These are phyloP conservation scores for Populus nigra DNA, from an alignment of 345 rosid genomes.

Conservation along the genomic window DNA sequence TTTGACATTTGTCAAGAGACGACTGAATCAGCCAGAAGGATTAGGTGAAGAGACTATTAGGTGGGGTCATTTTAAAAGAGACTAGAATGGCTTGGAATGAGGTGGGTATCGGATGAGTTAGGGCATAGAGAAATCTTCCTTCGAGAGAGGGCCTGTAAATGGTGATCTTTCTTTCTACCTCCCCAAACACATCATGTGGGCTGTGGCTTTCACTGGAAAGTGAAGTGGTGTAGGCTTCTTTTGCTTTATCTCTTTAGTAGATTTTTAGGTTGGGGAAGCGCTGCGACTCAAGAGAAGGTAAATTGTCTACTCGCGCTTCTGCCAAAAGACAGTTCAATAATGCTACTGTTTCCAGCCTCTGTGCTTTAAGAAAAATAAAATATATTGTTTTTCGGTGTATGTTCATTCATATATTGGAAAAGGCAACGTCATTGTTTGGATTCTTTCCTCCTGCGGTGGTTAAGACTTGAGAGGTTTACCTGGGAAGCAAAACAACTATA, in stretches of 20 bases:
- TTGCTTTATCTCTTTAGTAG: conserved; percentile 10
- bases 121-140: conserved; percentile 27
- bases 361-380: background rate
- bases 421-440: background rate
- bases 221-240: conserved; percentile 27
- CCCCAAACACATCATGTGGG: conserved; percentile 58
- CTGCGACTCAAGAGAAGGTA: conserved; percentile 16
- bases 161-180: conserved; percentile 43
- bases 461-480: background rate
- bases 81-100: conserved; percentile 17
- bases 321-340: background rate
- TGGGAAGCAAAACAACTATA: background rate
- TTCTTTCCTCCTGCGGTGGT: background rate
- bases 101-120: conserved; percentile 21
- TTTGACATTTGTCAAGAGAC: conserved; percentile 23
- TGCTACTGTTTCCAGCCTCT: background rate
- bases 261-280: conserved; percentile 20
- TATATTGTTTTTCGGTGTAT: background rate
- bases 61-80: background rate
- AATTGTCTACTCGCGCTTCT: background rate
- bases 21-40: background rate
- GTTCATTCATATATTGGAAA: background rate
- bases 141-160: conserved; percentile 22
- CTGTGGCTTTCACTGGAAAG: conserved; percentile 34
- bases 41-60: conserved; percentile 11